These are phyloP conservation scores for Ogataea haglerorum DNA, from an alignment of 805 yeast genomes.

Conservation along the genomic window DNA sequence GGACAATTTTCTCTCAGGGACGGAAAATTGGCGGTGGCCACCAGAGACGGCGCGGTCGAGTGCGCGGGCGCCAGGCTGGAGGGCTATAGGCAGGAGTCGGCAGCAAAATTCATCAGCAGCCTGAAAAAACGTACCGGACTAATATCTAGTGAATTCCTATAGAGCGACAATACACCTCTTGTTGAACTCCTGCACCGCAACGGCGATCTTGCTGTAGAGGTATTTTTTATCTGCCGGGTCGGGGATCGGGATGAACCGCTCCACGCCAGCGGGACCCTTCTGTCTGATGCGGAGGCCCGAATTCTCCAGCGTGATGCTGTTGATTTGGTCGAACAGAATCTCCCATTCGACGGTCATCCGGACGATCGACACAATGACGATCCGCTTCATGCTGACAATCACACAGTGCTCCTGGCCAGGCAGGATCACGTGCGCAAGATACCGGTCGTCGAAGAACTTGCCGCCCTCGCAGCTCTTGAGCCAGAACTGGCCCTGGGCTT, in stretches of 20 bases:
- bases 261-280: constrained; percentile 38
- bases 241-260: constrained; percentile 69
- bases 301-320: constrained; percentile 68
- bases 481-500: constrained; percentile 94
- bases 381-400: constrained; percentile 67
- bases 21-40: constrained; percentile 36
- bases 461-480: constrained; percentile 83
- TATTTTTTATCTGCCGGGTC: constrained; percentile 60
- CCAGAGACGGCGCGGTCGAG: constrained; percentile 41
- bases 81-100: constrained; percentile 46
- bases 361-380: constrained; percentile 64
- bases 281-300: constrained; percentile 74
- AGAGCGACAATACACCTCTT: constrained; percentile 37
- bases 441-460: constrained; percentile 61
- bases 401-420: constrained; percentile 79
- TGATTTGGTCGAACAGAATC: constrained; percentile 59
- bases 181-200: constrained; percentile 81
- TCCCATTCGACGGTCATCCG: constrained; percentile 68
- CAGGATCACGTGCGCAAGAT: constrained; percentile 80
- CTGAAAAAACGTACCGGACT: constrained; percentile 45
- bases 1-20: constrained; percentile 26
- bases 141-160: neutral
- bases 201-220: constrained; percentile 67
- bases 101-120: constrained; percentile 40
- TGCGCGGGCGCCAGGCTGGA: constrained; percentile 48